Base-by-base conservation (phyloP, 2,329 filamentous ascomycete genomes). In the Albophoma yamanashiensis region DNA sequence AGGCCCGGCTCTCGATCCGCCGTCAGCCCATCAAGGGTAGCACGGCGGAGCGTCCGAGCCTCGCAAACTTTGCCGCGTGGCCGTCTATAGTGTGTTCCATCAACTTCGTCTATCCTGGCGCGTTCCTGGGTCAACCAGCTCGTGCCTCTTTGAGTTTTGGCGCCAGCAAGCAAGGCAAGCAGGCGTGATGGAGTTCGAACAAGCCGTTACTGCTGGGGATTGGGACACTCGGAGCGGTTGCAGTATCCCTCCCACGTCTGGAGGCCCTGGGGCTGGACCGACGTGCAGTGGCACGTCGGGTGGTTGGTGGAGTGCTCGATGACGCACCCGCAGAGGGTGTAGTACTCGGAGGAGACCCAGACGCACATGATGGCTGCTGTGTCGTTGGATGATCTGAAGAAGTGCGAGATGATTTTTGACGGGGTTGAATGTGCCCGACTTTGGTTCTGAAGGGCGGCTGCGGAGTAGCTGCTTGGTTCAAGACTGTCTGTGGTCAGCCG, bases 171-270 rank as follows among this genome's bases (percentile, higher is more conserved):
- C 11, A 34, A n/a, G 47, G 8, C 17, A 34, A 34, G 47, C 17
- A 5, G 47, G 25, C 27, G 15, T n/a, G 15, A 34, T 20, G 27
- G 27, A 52, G 15, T n/a, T 5, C 20, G 14, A 20, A 12, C 27
- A 14, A 25, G 11, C 47, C 45, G n/a, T 17, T 58, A 58, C 22
- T 38, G 9, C 38, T 53, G n/a, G 0, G 70, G 70, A 31, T 72
- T 71, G 22, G 69, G 69, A 61, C 73, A 74, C 56, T 64, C 43
- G 45, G 68, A 43, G 27, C 70, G 69, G 12, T 62, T 59, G 64
- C 73, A 75, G 56, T 68, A 68, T 27, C 72, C 73, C 47, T 70
- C 67, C 69, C 69, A 75, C 2, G 31, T 65, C 59, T 70, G 69
- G 20, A 61, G 62, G 27, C 67, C 69, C 59, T 70, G 67, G 55